Percentiles rank a stretch among this genome's conserved stretches.
Evolutionary conservation across 2,329 filamentous ascomycete genomes (phyloP).

Genomic region (Thielaviopsis populi): DNA sequence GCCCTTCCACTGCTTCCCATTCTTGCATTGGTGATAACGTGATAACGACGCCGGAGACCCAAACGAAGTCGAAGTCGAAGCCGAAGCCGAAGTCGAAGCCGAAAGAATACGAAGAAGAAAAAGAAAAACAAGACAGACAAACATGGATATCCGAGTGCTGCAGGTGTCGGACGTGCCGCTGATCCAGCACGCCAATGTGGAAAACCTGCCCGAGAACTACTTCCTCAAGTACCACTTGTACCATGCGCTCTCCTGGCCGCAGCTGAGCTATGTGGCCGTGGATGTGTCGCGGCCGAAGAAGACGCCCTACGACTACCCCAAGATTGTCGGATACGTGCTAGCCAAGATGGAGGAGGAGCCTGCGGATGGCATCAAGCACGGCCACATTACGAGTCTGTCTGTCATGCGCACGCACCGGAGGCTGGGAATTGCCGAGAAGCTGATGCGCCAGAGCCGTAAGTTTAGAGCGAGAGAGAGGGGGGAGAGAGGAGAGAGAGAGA

Average conservation of each 20-base stretch:
- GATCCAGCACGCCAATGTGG: slow-evolving; percentile 96
- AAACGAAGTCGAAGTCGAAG: neutral
- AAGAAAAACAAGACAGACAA: neutral
- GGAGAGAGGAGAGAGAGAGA: neutral
- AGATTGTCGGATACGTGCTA: slow-evolving; percentile 97
- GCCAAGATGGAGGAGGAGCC: slow-evolving; percentile 99
- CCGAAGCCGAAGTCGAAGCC: neutral
- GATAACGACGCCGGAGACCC: neutral
- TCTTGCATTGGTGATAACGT: neutral
- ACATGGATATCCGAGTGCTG: slow-evolving; percentile 83
- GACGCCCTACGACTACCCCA: slow-evolving; percentile 75
- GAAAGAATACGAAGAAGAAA: slow-evolving; percentile 2
- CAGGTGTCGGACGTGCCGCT: slow-evolving; percentile 71
- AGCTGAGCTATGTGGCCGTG: slow-evolving; percentile 91
- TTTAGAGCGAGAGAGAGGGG: slow-evolving; percentile 20
- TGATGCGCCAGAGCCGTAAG: slow-evolving; percentile 92
- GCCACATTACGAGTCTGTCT: slow-evolving; percentile 86
- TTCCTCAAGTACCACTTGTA: slow-evolving; percentile 99
- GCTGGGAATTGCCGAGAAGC: slow-evolving; percentile 84
- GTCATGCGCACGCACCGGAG: slow-evolving; percentile 93
- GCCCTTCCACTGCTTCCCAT: neutral
- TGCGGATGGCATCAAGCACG: slow-evolving; percentile 74
- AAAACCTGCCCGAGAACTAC: slow-evolving; percentile 98
- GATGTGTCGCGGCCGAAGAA: slow-evolving; percentile 69
- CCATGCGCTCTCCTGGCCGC: slow-evolving; percentile 95